Conservation (phyloP, 75 land plant species). For the Chamaecyparis obtusa region DNA sequence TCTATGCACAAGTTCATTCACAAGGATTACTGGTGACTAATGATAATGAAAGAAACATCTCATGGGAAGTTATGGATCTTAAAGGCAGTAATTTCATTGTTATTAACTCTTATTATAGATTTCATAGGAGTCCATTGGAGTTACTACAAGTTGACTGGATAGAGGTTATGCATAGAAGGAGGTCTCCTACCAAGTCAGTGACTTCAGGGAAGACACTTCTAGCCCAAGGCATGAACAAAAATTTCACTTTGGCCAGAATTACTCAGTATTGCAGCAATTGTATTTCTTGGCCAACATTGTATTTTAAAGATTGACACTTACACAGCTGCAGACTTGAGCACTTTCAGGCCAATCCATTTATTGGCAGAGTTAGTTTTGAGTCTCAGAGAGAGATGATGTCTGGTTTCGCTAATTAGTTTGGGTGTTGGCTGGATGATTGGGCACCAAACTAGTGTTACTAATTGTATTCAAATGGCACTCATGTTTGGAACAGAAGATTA, state of each 20-base stretch:
- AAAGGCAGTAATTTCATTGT: too few species aligned
- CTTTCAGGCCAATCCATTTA: neutral
- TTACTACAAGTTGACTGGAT: neutral
- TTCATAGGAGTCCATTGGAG: too few species aligned
- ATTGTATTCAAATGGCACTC: neutral
- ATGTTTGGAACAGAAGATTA: neutral
- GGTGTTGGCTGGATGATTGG: neutral
- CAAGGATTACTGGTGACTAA: neutral
- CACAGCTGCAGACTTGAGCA: neutral
- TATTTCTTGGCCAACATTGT: neutral
- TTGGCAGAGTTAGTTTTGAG: neutral
- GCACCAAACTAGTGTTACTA: neutral
- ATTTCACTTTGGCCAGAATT: neutral
- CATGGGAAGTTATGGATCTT: neutral
- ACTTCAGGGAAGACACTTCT: neutral
- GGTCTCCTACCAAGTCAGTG: neutral
- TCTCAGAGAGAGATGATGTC: neutral
- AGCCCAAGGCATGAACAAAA: neutral
- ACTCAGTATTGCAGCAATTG: neutral
- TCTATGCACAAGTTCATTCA: neutral
- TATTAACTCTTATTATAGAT: too few species aligned
- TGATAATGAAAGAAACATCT: neutral
- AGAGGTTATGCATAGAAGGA: neutral
- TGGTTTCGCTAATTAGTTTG: neutral
- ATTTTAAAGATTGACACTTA: neutral